phyloP scores from a whole-genome alignment of 495 filamentous ascomycete genomes.

The Aspergillus steynii region DNA sequence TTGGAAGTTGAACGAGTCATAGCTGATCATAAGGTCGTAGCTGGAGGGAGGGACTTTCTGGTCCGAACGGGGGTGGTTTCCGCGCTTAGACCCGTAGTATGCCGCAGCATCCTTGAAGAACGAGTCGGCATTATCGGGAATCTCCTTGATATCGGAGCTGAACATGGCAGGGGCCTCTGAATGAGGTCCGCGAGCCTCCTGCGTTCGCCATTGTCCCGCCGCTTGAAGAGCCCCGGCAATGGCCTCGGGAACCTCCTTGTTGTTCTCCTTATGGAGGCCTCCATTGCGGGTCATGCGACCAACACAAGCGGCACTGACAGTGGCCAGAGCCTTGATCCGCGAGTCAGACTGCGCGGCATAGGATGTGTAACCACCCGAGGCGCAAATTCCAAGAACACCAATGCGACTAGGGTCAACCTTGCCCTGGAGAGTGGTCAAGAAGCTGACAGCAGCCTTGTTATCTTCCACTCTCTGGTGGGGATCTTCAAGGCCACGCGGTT shows the following conservation, averaged over 20 bases:
- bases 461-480: constrained; percentile 41
- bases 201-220: constrained; percentile 21
- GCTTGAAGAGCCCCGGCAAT: constrained; percentile 16
- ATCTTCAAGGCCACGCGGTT: constrained; percentile 39
- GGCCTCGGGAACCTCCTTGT: constrained; percentile 8
- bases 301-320: constrained; percentile 29
- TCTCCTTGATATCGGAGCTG: constrained; percentile 1
- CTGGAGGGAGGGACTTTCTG: constrained; percentile 18
- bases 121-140: constrained; percentile 13
- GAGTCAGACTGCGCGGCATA: constrained; percentile 38
- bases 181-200: constrained; percentile 15
- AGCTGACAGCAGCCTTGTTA: constrained; percentile 36
- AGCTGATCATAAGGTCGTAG: constrained; percentile 34
- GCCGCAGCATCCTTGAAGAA: constrained; percentile 20
- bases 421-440: constrained; percentile 25
- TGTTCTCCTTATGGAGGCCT: constrained; percentile 14
- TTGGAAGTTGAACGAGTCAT: constrained; percentile 29
- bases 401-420: constrained; percentile 33
- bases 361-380: constrained; percentile 34
- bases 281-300: constrained; percentile 32
- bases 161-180: constrained; percentile 16
- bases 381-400: constrained; percentile 44
- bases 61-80: constrained; percentile 19
- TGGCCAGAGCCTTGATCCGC: constrained; percentile 41
- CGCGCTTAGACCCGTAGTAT: constrained; percentile 29